Percentiles rank a stretch among this genome's conserved stretches.
Evolutionary conservation across 2,329 filamentous ascomycete species (phyloP).

Genomic region (Trichothecium roseum): DNA sequence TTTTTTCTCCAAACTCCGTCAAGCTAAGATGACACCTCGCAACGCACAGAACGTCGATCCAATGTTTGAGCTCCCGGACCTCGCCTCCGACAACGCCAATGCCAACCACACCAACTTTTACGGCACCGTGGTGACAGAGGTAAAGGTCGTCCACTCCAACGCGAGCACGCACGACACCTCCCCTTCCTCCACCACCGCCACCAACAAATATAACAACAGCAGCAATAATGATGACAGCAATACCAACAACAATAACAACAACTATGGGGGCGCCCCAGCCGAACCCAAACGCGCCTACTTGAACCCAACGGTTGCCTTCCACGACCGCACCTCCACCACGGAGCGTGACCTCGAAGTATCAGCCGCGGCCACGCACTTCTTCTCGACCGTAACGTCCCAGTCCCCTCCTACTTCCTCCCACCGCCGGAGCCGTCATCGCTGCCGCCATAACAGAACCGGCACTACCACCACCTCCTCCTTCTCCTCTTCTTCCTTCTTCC

Average conservation of each 20-base stretch:
- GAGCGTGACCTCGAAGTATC: conserved; percentile 9
- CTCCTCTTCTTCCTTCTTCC: too few species aligned
- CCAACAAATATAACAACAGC: too few species aligned
- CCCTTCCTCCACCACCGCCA: conserved; percentile 10
- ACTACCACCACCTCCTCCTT: conserved; percentile 15
- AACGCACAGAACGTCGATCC: neutral
- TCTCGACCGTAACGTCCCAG: conserved; percentile 20
- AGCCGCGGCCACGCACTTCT: conserved; percentile 17
- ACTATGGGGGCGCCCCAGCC: too few species aligned
- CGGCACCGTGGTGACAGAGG: conserved; percentile 42
- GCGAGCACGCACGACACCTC: conserved; percentile 7
- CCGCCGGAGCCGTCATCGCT: neutral
- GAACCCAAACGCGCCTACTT: conserved; percentile 14
- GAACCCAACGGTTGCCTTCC: conserved; percentile 9
- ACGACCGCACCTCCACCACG: conserved; percentile 7
- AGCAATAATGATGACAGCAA: too few species aligned
- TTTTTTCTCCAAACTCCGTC: too few species aligned
- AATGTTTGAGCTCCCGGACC: conserved; percentile 7
- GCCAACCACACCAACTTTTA: too few species aligned
- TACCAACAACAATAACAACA: too few species aligned
- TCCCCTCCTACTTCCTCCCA: conserved; percentile 1
- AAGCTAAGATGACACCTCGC: too few species aligned
- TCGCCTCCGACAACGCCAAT: conserved; percentile 20
- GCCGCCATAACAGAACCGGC: neutral
- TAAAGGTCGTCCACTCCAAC: conserved; percentile 29